Conservation (phyloP, 768 basidiomycete species). For the Pluteus cervinus region DNA sequence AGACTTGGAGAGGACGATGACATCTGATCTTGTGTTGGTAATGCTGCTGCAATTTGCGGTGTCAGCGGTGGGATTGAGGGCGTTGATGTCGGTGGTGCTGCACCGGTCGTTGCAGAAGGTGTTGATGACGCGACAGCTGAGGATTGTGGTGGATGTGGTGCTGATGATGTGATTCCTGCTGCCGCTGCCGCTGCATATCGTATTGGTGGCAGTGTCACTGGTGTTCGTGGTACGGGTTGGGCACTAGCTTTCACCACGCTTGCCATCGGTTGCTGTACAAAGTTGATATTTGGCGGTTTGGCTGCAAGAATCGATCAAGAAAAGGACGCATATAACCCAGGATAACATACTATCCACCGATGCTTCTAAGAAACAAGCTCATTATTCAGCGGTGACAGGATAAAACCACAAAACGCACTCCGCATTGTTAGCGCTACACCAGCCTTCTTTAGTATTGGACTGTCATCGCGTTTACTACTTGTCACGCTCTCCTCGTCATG, state of each 20-base stretch:
- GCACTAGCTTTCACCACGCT: conserved; percentile 71
- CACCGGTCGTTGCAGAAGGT: conserved; percentile 16
- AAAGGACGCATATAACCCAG: conserved; percentile 4
- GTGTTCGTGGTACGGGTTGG: conserved; percentile 45
- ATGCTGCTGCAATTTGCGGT: conserved; percentile 27
- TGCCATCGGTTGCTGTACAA: conserved; percentile 70
- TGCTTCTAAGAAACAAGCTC: conserved; percentile 41
- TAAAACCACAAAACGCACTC: conserved; percentile 48
- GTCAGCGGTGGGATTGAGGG: conserved; percentile 21
- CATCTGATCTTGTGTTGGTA: no score
- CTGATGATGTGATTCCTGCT: conserved; percentile 37
- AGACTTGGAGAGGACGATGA: conserved; percentile 69
- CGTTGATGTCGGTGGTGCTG: conserved; percentile 18
- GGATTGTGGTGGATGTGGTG: conserved; percentile 37
- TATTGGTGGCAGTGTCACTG: conserved; percentile 67
- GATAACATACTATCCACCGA: conserved; percentile 58
- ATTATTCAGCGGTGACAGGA: conserved; percentile 4
- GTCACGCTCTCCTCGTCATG: conserved; percentile 74
- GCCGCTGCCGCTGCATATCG: conserved; percentile 92
- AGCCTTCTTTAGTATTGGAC: conserved; percentile 78
- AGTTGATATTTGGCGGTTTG: conserved; percentile 79
- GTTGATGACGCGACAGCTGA: conserved; percentile 38
- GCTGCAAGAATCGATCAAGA: conserved; percentile 24
- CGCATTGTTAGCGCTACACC: conserved; percentile 54
- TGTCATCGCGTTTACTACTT: conserved; percentile 72